These are phyloP conservation scores for Bocquillonia castaneifolia DNA, from an alignment of 441 rosid genomes.

Conservation along the genomic window DNA sequence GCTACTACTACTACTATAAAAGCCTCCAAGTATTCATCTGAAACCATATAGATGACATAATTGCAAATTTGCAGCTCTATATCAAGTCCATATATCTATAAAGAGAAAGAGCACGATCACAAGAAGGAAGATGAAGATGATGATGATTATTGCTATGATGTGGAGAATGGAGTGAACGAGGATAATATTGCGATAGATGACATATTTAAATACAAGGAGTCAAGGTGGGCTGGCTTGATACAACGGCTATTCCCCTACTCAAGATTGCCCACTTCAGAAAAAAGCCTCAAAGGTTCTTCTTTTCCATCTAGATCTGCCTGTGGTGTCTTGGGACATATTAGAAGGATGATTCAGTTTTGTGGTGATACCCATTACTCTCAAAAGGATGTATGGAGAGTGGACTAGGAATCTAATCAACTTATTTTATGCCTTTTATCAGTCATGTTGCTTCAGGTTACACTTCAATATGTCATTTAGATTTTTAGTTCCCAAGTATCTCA, in stretches of 20 bases:
- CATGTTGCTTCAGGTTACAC: neutral
- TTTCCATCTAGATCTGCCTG: slow-evolving; percentile 25
- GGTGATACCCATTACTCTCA: slow-evolving; percentile 27
- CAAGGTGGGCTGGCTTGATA: slow-evolving; percentile 25
- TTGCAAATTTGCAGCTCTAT: slow-evolving; percentile 34
- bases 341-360: slow-evolving; percentile 38
- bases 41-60: too few species aligned
- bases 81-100: slow-evolving; percentile 22
- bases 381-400: slow-evolving; percentile 27
- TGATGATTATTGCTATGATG: slow-evolving; percentile 29
- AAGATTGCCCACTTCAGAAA: slow-evolving; percentile 28
- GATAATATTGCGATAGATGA: slow-evolving; percentile 7
- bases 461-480: neutral
- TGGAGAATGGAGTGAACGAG: slow-evolving; percentile 27
- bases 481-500: neutral
- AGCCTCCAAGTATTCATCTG: too few species aligned
- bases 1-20: too few species aligned
- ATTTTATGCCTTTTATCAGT: neutral
- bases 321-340: slow-evolving; percentile 30
- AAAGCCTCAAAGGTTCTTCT: slow-evolving; percentile 13
- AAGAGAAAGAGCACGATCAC: slow-evolving; percentile 20
- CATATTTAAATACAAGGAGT: slow-evolving; percentile 8
- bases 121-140: too few species aligned
- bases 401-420: slow-evolving; percentile 1
- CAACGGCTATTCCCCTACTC: slow-evolving; percentile 41